Percentiles rank a stretch among this genome's conserved stretches.
These are phyloP conservation scores for Trichophaea hybrida DNA, from an alignment of 2,329 filamentous ascomycete species.

Conservation along the genomic window DNA sequence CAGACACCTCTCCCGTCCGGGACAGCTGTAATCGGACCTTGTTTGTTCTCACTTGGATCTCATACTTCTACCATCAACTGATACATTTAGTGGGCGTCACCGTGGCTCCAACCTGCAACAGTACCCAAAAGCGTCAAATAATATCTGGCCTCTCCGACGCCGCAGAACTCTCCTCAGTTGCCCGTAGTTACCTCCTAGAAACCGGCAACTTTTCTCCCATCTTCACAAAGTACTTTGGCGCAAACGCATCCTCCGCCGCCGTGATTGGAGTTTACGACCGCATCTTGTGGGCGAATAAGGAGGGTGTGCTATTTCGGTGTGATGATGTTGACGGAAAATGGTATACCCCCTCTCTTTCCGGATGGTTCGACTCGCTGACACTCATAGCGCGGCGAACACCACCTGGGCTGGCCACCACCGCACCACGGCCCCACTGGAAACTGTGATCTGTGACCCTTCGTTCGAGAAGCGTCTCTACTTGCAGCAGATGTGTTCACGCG, in stretches of 20 bases:
- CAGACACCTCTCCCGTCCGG: no score
- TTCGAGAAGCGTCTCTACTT: constrained; percentile 45
- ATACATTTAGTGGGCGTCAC: constrained; percentile 8
- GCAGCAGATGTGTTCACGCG: constrained; percentile 45
- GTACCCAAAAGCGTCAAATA: constrained; percentile 45
- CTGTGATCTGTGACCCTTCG: constrained; percentile 53
- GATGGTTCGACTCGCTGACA: no score
- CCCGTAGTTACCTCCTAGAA: constrained; percentile 33
- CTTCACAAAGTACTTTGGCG: constrained; percentile 52
- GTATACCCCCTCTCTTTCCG: constrained; percentile 8
- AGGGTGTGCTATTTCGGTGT: constrained; percentile 48
- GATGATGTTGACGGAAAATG: constrained; percentile 56
- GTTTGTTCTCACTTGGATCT: no score
- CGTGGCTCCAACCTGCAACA: constrained; percentile 54
- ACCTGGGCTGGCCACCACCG: constrained; percentile 53
- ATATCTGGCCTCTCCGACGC: constrained; percentile 42
- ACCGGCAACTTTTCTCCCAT: constrained; percentile 45
- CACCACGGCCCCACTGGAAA: constrained; percentile 48
- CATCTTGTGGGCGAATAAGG: constrained; percentile 44
- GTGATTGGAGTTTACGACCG: constrained; percentile 39
- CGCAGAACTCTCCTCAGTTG: constrained; percentile 13
- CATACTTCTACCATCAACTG: no score
- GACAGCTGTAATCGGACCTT: no score
- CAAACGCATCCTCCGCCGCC: constrained; percentile 40
- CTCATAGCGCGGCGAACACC: constrained; percentile 27